These are phyloP conservation scores for Tulasnella sp. DNA, from an alignment of 768 basidiomycete genomes.

Conservation along the genomic window DNA sequence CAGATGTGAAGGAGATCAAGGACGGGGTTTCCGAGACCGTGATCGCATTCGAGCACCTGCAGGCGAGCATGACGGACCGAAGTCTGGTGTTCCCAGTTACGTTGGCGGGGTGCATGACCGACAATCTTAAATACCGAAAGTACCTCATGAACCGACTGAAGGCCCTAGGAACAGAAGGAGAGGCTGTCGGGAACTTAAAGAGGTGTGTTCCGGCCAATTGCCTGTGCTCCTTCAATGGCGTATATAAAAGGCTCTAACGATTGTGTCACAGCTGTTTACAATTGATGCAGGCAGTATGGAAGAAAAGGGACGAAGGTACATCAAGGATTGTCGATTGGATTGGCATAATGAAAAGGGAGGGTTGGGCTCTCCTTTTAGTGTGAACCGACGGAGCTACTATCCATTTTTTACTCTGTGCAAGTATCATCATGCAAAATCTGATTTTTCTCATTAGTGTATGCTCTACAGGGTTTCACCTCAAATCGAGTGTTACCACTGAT, in stretches of 20 bases:
- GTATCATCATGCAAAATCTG: no score
- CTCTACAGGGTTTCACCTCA: no score
- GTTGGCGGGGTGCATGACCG: slow-evolving; percentile 62
- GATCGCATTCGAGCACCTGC: slow-evolving; percentile 43
- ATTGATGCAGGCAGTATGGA: slow-evolving; percentile 19
- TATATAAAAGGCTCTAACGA: slow-evolving; percentile 1
- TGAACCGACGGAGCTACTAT: not conserved
- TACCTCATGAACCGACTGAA: slow-evolving; percentile 15
- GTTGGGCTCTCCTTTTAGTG: slow-evolving; percentile 15
- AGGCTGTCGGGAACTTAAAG: slow-evolving; percentile 10
- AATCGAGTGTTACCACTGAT: no score
- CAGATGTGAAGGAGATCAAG: slow-evolving; percentile 68
- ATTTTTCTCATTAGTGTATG: no score
- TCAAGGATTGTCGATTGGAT: slow-evolving; percentile 16
- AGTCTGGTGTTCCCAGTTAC: slow-evolving; percentile 62
- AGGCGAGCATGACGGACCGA: slow-evolving; percentile 45
- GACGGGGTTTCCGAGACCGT: slow-evolving; percentile 46
- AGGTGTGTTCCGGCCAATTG: slow-evolving; percentile 12
- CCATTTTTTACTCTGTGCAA: no score
- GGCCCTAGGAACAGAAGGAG: slow-evolving; percentile 1
- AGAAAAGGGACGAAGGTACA: slow-evolving; percentile 8
- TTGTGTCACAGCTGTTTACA: slow-evolving; percentile 1
- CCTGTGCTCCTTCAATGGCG: not conserved
- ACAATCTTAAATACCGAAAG: slow-evolving; percentile 31
- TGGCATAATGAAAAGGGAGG: slow-evolving; percentile 19